phyloP scores from a whole-genome alignment of 306 rosid species.

The Biancaea sappan region DNA sequence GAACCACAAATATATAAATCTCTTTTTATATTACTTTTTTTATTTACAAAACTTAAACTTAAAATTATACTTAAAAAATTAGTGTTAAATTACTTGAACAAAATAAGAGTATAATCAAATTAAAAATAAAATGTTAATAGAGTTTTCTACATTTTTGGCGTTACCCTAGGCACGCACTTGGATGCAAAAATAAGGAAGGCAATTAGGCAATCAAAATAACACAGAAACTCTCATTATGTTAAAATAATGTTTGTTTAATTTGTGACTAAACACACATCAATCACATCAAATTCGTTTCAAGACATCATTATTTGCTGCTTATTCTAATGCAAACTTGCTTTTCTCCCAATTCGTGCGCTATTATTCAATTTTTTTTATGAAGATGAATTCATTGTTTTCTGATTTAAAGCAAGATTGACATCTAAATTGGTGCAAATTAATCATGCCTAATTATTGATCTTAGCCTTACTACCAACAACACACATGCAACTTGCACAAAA shows the following conservation, averaged over 20 bases:
- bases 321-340: constrained; percentile 5
- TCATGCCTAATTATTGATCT: constrained; percentile 29
- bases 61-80: no score
- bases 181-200: not conserved
- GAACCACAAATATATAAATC: no score
- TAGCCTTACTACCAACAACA: not conserved
- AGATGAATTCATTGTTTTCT: not conserved
- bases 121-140: not conserved
- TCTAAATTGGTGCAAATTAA: constrained; percentile 5
- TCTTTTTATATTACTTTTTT: no score
- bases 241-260: not conserved
- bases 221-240: not conserved
- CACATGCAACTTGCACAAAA: constrained; percentile 37
- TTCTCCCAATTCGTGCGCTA: not conserved
- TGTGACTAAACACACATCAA: not conserved
- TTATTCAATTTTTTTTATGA: not conserved
- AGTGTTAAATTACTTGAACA: no score
- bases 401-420: constrained; percentile 2
- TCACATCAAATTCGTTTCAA: not conserved
- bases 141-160: no score
- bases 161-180: constrained; percentile 10
- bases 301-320: constrained; percentile 5
- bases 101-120: no score
- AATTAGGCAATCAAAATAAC: not conserved
- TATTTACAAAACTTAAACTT: no score